Evolutionary conservation across 208 protist genomes (phyloP).

Genomic region (Trypanosoma boissoni): DNA sequence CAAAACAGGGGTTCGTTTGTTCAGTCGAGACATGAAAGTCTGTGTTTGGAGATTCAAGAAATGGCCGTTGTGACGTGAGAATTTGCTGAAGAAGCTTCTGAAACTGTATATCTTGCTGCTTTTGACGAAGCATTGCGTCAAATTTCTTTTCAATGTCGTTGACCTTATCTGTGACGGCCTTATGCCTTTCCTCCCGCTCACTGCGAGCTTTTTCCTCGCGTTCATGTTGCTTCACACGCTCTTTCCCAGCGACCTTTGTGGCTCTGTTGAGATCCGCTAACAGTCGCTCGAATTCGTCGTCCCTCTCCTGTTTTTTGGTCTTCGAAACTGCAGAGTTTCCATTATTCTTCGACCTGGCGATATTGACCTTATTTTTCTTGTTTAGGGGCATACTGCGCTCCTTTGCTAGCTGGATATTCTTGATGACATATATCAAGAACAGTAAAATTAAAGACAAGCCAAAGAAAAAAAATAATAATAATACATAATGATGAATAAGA

Average conservation of each 20-base stretch:
- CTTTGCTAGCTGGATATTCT: too few species aligned
- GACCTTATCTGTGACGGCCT: slow-evolving; percentile 36
- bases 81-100: slow-evolving; percentile 66
- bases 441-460: slow-evolving; percentile 1
- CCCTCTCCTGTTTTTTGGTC: slow-evolving; percentile 45
- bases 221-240: slow-evolving; percentile 30
- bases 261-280: slow-evolving; percentile 58
- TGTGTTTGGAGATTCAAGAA: slow-evolving; percentile 60
- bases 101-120: slow-evolving; percentile 59
- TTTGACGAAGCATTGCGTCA: slow-evolving; percentile 34
- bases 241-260: slow-evolving; percentile 47
- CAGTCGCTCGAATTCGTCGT: slow-evolving; percentile 72
- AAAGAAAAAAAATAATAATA: slow-evolving; percentile 12
- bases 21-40: slow-evolving; percentile 54
- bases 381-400: background rate
- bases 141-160: slow-evolving; percentile 46
- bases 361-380: slow-evolving; percentile 6
- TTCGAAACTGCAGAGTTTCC: slow-evolving; percentile 23
- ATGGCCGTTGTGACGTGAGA: slow-evolving; percentile 46
- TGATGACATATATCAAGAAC: slow-evolving; percentile 41
- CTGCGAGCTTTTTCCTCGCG: slow-evolving; percentile 37
- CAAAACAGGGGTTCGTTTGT: slow-evolving; percentile 53
- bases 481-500: slow-evolving; percentile 13
- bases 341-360: slow-evolving; percentile 14
- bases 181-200: slow-evolving; percentile 39